These are phyloP conservation scores for Colletotrichum eleusines DNA, from an alignment of 2,329 filamentous ascomycete species.

Conservation along the genomic window DNA sequence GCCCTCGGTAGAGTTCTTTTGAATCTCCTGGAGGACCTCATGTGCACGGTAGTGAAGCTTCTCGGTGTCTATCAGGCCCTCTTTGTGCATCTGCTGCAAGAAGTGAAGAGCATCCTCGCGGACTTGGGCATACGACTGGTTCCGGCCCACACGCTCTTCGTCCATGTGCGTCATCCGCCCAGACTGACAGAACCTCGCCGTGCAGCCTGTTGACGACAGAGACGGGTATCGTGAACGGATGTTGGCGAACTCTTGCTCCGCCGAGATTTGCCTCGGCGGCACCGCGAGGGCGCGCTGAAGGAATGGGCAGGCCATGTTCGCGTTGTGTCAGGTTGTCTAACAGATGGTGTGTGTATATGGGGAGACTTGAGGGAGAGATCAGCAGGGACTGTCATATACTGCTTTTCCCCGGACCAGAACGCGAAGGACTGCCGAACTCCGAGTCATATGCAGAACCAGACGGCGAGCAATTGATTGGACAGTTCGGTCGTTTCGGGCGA, in stretches of 20 bases:
- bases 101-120: constrained; percentile 40
- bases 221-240: constrained; percentile 36
- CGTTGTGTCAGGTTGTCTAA: neutral
- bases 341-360: neutral
- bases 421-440: neutral
- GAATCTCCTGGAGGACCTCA: constrained; percentile 37
- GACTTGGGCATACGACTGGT: constrained; percentile 38
- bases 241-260: constrained; percentile 37
- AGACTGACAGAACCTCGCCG: constrained; percentile 34
- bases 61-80: constrained; percentile 26
- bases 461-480: neutral
- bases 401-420: constrained; percentile 3
- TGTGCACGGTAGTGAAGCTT: constrained; percentile 33
- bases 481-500: constrained; percentile 2
- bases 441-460: neutral
- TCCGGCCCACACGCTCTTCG: constrained; percentile 37
- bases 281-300: constrained; percentile 34
- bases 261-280: constrained; percentile 29
- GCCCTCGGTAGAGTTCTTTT: constrained; percentile 34
- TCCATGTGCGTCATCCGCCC: constrained; percentile 38
- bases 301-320: constrained; percentile 36
- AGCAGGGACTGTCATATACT: constrained; percentile 4
- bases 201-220: constrained; percentile 34
- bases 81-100: constrained; percentile 37
- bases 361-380: constrained; percentile 4